Evolutionary conservation across 768 basidiomycete species (phyloP), one percentile per base, ranked within the genome.

Genomic region (Scleroderma citrinum): DNA sequence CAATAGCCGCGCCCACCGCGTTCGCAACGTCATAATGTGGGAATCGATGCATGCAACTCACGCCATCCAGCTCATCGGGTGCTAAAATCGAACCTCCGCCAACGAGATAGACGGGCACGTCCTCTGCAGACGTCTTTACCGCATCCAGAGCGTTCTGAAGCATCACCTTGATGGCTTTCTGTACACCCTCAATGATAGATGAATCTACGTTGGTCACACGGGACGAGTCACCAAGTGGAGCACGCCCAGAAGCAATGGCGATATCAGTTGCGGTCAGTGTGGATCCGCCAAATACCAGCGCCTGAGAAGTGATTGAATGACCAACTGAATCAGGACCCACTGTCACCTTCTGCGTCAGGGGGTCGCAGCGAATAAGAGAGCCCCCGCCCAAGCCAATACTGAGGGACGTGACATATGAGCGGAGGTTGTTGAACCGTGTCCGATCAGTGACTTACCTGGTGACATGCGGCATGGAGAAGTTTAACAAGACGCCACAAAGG

Each of bases 241-340:
- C 63, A 14, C 53, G 56, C 45, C 63, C 61, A 54, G 65, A 57
- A 19, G 77, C 74, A 0, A 80, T 80, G 40, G 72, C 68, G 20
- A 82, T 64, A 56, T 85, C 83, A 1, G 83, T 84, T 1, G 82
- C 67, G n/a, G 83, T 85, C 44, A 82, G 61, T 3, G 69, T 69
- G 3, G 65, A 49, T 2, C 83, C 83, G 7, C 80, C 78, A 54
- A 85, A 85, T 0, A 82, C 68, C 8, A 68, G 60, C 5, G 75
- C 73, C 37, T 82, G 76, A 37, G 65, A 69, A 4, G 70, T 69
- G 44, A 80, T 69, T 52, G 65, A 60, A 59, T 82, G 77, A 0
- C 83, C 83, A 16, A 84, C 81, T 1, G 81, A 85, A 56, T 82
- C 77, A 11, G 83, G 83, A 0, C 83, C 83, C 30, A 85, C 71